Conservation (phyloP, 2,329 filamentous ascomycete species). For the Hysterium pulicare region DNA sequence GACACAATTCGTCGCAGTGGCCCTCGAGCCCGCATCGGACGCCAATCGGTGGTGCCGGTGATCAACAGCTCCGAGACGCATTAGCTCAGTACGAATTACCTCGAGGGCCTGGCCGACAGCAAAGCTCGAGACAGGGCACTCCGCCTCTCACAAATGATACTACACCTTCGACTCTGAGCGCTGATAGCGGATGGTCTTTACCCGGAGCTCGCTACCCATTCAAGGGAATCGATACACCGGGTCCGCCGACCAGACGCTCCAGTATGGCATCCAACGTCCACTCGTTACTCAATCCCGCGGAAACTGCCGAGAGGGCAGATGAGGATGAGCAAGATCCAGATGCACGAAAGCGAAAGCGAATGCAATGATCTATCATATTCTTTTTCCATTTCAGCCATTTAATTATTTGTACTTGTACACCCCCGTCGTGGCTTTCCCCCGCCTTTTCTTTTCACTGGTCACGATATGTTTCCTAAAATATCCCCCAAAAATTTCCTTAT, state of each 20-base stretch:
- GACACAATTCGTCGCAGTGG: slow-evolving; percentile 61
- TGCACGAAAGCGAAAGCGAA: slow-evolving; percentile 59
- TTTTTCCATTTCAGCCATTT: too few relatives aligned
- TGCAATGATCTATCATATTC: slow-evolving; percentile 22
- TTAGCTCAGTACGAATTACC: slow-evolving; percentile 65
- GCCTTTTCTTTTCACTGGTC: too few relatives aligned
- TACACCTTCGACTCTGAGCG: slow-evolving; percentile 48
- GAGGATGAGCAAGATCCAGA: slow-evolving; percentile 59
- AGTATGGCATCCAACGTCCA: slow-evolving; percentile 71
- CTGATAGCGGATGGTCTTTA: slow-evolving; percentile 56
- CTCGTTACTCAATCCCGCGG: slow-evolving; percentile 64
- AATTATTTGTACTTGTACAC: too few relatives aligned
- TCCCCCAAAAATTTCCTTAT: too few relatives aligned
- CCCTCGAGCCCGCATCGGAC: slow-evolving; percentile 61
- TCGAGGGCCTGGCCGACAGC: slow-evolving; percentile 50
- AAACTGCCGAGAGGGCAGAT: slow-evolving; percentile 63
- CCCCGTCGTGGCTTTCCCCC: too few relatives aligned
- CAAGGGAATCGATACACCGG: slow-evolving; percentile 50
- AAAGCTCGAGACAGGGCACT: slow-evolving; percentile 52
- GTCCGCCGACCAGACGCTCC: slow-evolving; percentile 62
- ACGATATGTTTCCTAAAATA: too few relatives aligned
- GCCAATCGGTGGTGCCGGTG: slow-evolving; percentile 42
- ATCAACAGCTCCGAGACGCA: slow-evolving; percentile 71
- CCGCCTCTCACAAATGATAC: slow-evolving; percentile 50
- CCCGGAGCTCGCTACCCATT: slow-evolving; percentile 50